phyloP scores from a whole-genome alignment of 2,329 filamentous ascomycete species.

The Chalaropsis ovoidea region DNA sequence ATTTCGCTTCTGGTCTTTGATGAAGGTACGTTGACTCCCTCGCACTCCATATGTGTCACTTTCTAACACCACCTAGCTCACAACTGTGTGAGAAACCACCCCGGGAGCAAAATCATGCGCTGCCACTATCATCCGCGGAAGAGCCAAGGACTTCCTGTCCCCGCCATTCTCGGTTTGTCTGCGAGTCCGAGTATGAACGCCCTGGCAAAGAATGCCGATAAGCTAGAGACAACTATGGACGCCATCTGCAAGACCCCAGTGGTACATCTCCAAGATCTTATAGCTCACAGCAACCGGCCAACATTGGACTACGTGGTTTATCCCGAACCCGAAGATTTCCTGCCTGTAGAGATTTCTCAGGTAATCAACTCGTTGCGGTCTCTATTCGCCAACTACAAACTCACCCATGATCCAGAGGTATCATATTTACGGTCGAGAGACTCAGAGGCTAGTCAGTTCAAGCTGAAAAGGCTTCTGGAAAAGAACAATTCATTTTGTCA shows the following conservation, averaged over 20 bases:
- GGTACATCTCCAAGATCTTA: constrained; percentile 56
- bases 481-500: constrained; percentile 43
- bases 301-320: constrained; percentile 27
- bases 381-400: constrained; percentile 33
- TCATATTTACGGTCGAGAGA: constrained; percentile 37
- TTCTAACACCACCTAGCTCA: constrained; percentile 46
- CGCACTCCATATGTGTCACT: background rate
- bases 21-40: constrained; percentile 51
- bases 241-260: constrained; percentile 60
- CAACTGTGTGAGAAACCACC: constrained; percentile 55
- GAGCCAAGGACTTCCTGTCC: constrained; percentile 36
- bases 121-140: constrained; percentile 54
- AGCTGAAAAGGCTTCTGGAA: constrained; percentile 35
- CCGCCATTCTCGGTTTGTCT: constrained; percentile 66
- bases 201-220: constrained; percentile 44
- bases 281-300: constrained; percentile 59
- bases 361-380: constrained; percentile 1
- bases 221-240: constrained; percentile 60
- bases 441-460: constrained; percentile 35
- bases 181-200: constrained; percentile 65
- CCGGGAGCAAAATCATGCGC: constrained; percentile 62
- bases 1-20: constrained; percentile 69
- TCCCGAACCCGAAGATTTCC: background rate
- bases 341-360: background rate
- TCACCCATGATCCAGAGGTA: constrained; percentile 52